Percentiles rank a stretch among this genome's conserved stretches.
These are phyloP conservation scores for Salinomyces thailandicus DNA, from an alignment of 2,329 filamentous ascomycete genomes.

Conservation along the genomic window DNA sequence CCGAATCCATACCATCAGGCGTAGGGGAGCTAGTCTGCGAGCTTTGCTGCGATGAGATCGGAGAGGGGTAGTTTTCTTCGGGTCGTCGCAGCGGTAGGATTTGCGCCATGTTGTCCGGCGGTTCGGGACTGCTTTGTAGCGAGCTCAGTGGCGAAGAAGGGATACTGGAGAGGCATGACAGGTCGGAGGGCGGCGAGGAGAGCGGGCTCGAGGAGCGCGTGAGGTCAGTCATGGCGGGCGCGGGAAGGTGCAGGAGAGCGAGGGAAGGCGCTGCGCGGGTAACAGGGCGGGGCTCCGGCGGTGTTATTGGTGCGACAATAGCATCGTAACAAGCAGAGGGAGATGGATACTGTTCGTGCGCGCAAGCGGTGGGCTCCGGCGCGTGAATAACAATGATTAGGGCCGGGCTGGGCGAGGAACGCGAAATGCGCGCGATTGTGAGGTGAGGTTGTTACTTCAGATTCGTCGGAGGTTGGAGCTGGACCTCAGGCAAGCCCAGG, in stretches of 20 bases:
- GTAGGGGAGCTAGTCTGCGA: slow-evolving; percentile 37
- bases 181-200: slow-evolving; percentile 5
- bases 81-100: neutral
- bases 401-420: neutral
- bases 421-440: neutral
- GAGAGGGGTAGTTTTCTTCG: slow-evolving; percentile 23
- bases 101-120: slow-evolving; percentile 6
- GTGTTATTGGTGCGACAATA: slow-evolving; percentile 3
- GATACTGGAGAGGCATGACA: slow-evolving; percentile 10
- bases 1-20: slow-evolving; percentile 35
- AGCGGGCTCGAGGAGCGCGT: slow-evolving; percentile 5
- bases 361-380: neutral
- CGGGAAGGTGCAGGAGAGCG: slow-evolving; percentile 4
- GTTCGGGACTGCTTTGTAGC: slow-evolving; percentile 4
- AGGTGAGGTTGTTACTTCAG: neutral
- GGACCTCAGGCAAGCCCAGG: no score
- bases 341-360: neutral
- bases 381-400: slow-evolving; percentile 1
- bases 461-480: neutral
- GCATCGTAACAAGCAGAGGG: slow-evolving; percentile 1
- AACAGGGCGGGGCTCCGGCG: slow-evolving; percentile 1
- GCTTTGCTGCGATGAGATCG: slow-evolving; percentile 34
- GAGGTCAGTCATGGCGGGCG: slow-evolving; percentile 10
- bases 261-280: slow-evolving; percentile 7
- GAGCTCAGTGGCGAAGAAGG: slow-evolving; percentile 18